Evolutionary conservation across 1,139 yeast species (phyloP), one percentile per base, ranked within the genome.

Genomic region (Magnusiomyces ingens): DNA sequence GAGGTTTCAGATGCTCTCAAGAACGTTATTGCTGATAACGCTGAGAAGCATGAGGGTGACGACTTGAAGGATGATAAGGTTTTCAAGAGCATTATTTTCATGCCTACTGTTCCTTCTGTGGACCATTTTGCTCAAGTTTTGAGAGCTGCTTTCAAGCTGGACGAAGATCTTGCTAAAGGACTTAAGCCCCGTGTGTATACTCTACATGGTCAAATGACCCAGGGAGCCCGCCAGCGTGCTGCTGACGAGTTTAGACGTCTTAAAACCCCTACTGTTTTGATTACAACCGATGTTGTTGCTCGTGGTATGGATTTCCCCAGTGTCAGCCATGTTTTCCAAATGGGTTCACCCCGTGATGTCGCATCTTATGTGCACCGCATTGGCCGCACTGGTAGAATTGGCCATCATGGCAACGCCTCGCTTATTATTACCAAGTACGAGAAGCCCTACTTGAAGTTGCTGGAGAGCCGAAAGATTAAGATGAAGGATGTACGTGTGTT

Each of bases 381-480:
- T 62, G 99, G 99, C 57, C 84, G 99, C 77, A 91, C 98, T 21
- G 98, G 95, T 49, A 82, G 99, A 73, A 95, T 93, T 56, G 97
- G 97, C 57, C 79, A 80, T 59, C 74, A 76, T 40, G 99, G 99
- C 60, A 63, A 67, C 49, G 71, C 74, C 22, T 57, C 60, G 41
- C 54, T 71, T 53, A 60, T 64, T 54, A 55, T 69, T 52, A 60
- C 69, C 42, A 58, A 59, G 13, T 62, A 57, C 42, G 67, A 64
- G 51, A 47, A 45, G 42, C 59, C 58, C 35, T 64, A 56, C 54
- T 56, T 66, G 40, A 55, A 55, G 42, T 55, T 57, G 18, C 58
- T 66, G 32, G 54, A 52, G 26, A 35, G 51, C 21, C 52, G 53
- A 32, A 62, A 65, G 48, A 59, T 65, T 44, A 52, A 44, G 37